Percentiles rank a stretch among this genome's conserved stretches.
Conservation (phyloP, 1,284 basidiomycete species). For the Exobasidium cylindrosporum region DNA sequence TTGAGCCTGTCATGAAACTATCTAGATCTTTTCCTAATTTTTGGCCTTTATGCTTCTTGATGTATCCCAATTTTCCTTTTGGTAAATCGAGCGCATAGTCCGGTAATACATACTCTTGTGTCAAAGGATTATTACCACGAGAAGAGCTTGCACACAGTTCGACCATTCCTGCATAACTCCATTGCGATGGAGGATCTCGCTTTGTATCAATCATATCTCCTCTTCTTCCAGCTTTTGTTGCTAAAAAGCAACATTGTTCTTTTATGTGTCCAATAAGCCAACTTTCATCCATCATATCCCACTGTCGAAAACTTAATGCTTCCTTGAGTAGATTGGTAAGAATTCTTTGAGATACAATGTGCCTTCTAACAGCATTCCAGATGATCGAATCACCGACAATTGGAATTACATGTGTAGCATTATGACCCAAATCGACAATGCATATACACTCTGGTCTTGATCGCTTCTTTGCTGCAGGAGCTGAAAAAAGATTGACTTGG, state of each 20-base stretch:
- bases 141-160: constrained; percentile 71
- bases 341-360: constrained; percentile 89
- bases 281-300: constrained; percentile 97
- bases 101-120: constrained; percentile 83
- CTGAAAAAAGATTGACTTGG: not conserved
- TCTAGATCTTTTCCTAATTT: constrained; percentile 11
- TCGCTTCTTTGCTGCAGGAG: not conserved
- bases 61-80: constrained; percentile 1
- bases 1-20: constrained; percentile 7
- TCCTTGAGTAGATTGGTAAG: constrained; percentile 92
- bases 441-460: constrained; percentile 70
- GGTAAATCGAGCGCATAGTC: constrained; percentile 66
- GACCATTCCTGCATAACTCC: constrained; percentile 54
- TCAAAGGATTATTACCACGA: constrained; percentile 63
- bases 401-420: constrained; percentile 87
- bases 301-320: constrained; percentile 86
- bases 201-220: not conserved
- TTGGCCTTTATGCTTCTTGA: not conserved
- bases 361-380: constrained; percentile 59
- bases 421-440: constrained; percentile 85
- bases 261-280: constrained; percentile 87
- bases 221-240: constrained; percentile 18
- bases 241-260: constrained; percentile 79
- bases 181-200: constrained; percentile 59
- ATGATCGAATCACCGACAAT: constrained; percentile 67